Percentiles rank a stretch among this genome's conserved stretches.
Conservation (phyloP, 768 basidiomycete genomes). For the Crepidotus variabilis region DNA sequence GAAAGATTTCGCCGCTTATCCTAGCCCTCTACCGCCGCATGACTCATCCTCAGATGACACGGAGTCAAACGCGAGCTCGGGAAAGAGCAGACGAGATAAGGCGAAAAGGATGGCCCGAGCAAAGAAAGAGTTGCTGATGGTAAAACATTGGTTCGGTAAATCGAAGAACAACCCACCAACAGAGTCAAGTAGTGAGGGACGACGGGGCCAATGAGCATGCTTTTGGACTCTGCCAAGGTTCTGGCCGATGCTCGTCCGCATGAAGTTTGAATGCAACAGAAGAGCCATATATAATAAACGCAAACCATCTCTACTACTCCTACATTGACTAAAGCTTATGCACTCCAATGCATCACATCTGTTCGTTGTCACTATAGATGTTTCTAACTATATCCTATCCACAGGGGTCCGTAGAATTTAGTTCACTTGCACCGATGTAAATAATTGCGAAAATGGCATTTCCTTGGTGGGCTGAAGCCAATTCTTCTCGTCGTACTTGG, state of each 20-base stretch:
- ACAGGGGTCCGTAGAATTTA: too few species aligned
- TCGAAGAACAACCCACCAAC: neutral
- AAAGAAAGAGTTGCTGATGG: neutral
- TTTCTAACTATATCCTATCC: too few species aligned
- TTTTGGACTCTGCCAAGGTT: neutral
- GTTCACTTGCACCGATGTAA: neutral
- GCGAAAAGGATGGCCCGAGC: neutral
- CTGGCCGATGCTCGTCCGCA: neutral
- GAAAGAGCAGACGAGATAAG: neutral
- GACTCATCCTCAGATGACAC: neutral
- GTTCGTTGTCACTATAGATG: too few species aligned
- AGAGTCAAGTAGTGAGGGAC: neutral
- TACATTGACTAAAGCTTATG: too few species aligned
- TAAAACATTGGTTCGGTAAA: neutral
- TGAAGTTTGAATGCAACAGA: neutral
- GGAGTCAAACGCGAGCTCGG: neutral
- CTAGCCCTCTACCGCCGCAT: neutral
- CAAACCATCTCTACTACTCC: neutral
- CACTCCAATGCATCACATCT: too few species aligned
- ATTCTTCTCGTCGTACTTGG: constrained; percentile 84
- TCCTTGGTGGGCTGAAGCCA: constrained; percentile 88
- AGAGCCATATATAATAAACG: neutral
- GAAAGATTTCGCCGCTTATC: neutral
- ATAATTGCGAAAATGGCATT: constrained; percentile 67
- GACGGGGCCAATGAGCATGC: neutral